Conservation (phyloP, 2,329 filamentous ascomycete species). For the Ceratocystis papillata region DNA sequence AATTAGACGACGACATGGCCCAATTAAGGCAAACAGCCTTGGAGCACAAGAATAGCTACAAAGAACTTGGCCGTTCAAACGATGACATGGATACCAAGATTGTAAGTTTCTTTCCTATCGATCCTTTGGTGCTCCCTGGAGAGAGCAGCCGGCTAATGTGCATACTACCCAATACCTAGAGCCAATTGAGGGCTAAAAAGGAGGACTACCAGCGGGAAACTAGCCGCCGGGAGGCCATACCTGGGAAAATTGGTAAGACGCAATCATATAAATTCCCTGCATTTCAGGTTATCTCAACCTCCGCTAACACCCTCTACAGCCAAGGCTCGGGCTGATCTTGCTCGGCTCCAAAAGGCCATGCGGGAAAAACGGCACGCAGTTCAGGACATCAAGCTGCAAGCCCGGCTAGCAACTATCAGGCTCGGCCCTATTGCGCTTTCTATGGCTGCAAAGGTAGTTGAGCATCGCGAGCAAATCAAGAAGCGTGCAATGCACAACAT, state of each 20-base stretch:
- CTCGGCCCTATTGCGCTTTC: conserved; percentile 11
- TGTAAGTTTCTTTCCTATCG: background rate
- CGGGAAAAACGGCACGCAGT: conserved; percentile 51
- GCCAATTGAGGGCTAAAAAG: conserved; percentile 51
- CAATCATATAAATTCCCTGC: background rate
- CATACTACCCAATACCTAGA: conserved; percentile 33
- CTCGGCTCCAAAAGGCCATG: conserved; percentile 33
- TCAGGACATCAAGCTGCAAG: conserved; percentile 31
- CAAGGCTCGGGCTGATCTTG: conserved; percentile 5
- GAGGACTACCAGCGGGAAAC: conserved; percentile 53
- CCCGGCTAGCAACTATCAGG: conserved; percentile 16
- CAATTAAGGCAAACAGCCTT: conserved; percentile 35
- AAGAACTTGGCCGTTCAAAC: background rate
- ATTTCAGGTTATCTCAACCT: background rate
- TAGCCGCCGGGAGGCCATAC: conserved; percentile 55
- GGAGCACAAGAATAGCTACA: conserved; percentile 26
- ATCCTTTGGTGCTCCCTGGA: background rate
- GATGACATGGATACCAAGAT: conserved; percentile 1
- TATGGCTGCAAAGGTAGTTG: conserved; percentile 14
- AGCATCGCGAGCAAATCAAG: conserved; percentile 17
- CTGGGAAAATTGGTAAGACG: conserved; percentile 56
- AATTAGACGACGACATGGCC: conserved; percentile 33
- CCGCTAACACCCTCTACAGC: conserved; percentile 4
- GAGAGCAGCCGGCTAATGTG: background rate
- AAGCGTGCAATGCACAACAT: conserved; percentile 39